Conservation (phyloP, 345 rosid genomes). For the Mangifera indica region DNA sequence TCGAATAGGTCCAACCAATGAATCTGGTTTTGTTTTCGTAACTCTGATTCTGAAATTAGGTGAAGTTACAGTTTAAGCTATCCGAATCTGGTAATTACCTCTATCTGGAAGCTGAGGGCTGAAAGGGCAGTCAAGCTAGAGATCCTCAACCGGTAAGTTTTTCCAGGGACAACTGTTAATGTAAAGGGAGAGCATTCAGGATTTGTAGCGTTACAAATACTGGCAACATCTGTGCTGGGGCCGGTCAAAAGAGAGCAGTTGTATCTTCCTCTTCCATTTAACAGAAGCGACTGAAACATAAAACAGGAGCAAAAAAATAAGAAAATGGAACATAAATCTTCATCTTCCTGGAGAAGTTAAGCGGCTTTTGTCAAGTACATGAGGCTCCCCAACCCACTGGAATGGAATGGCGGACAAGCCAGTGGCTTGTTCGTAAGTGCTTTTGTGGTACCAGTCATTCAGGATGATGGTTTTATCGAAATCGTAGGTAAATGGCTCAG, state of each 20-base stretch:
- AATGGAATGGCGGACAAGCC: too few relatives aligned
- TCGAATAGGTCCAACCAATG: too few relatives aligned
- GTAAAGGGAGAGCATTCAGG: constrained; percentile 32
- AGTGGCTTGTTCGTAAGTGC: too few relatives aligned
- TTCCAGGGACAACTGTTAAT: constrained; percentile 17
- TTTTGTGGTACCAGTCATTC: too few relatives aligned
- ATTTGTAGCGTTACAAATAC: constrained; percentile 28
- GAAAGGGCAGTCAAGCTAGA: constrained; percentile 37
- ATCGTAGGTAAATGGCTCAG: too few relatives aligned
- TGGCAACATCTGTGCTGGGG: background rate
- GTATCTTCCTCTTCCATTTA: constrained; percentile 45
- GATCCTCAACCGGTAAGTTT: too few relatives aligned
- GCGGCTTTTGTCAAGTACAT: constrained; percentile 31
- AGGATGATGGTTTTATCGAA: too few relatives aligned
- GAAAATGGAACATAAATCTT: background rate
- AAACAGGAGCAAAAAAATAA: background rate
- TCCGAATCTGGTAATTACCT: constrained; percentile 37
- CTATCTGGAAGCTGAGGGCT: constrained; percentile 48
- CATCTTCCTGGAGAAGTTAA: background rate
- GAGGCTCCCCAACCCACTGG: constrained; percentile 78
- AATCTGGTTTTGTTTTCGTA: too few relatives aligned
- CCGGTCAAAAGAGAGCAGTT: constrained; percentile 21
- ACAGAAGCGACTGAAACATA: constrained; percentile 55
- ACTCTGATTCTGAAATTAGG: too few relatives aligned
- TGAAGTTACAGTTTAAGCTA: too few relatives aligned